These are phyloP conservation scores for Primulina huaijiensis DNA, from an alignment of 257 asterid species.

Conservation along the genomic window DNA sequence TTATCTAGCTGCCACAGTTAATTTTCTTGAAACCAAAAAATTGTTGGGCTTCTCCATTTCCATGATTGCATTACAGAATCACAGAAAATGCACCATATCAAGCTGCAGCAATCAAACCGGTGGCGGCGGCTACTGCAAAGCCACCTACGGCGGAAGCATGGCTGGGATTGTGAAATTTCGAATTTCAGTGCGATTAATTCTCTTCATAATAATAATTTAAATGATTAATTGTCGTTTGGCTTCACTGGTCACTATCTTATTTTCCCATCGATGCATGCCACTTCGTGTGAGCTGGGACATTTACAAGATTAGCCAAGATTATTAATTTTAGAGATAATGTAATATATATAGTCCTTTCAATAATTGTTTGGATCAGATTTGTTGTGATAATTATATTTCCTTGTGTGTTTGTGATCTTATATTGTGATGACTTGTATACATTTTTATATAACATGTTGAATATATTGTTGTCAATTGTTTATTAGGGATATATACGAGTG, in stretches of 20 bases:
- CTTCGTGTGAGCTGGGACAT: too few species aligned
- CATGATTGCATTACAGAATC: conserved; percentile 18
- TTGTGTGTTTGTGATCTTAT: background rate
- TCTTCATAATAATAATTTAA: background rate
- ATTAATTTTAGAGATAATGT: background rate
- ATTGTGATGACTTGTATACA: background rate
- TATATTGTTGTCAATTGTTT: background rate
- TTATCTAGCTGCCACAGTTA: background rate
- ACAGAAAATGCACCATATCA: conserved; percentile 39
- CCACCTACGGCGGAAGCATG: conserved; percentile 26
- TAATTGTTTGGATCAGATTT: background rate
- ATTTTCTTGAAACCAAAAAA: background rate
- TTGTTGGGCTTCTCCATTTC: background rate
- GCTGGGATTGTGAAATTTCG: conserved; percentile 35
- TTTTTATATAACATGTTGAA: background rate
- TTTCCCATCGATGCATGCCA: background rate
- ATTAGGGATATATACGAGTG: too few species aligned
- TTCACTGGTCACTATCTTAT: conserved; percentile 1
- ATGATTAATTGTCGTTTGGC: background rate
- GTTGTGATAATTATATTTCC: background rate
- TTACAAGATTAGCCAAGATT: background rate
- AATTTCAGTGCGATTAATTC: conserved; percentile 18
- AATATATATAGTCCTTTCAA: background rate
- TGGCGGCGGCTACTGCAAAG: background rate
- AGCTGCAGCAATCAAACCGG: conserved; percentile 23